Evolutionary conservation across 345 rosid species (phyloP).

Genomic region (Gossypium herbaceum): DNA sequence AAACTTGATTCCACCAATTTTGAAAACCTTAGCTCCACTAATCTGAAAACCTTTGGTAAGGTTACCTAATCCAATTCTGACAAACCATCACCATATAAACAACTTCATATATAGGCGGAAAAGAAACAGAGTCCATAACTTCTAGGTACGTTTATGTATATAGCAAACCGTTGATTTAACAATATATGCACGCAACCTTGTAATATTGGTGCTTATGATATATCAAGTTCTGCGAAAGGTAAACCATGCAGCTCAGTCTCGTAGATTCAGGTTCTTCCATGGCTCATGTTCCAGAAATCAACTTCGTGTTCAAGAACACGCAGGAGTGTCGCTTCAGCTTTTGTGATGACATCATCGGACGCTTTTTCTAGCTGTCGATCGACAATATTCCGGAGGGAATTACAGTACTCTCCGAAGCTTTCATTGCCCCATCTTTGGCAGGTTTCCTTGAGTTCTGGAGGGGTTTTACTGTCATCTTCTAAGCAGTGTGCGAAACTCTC

Average conservation of each 20-base stretch:
- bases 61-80: too few relatives aligned
- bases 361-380: constrained; percentile 56
- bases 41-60: too few relatives aligned
- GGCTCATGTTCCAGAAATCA: constrained; percentile 77
- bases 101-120: too few relatives aligned
- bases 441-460: constrained; percentile 44
- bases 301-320: constrained; percentile 62
- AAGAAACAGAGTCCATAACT: too few relatives aligned
- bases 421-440: constrained; percentile 88
- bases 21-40: too few relatives aligned
- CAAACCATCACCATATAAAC: too few relatives aligned
- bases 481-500: constrained; percentile 77
- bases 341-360: constrained; percentile 30
- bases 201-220: neutral
- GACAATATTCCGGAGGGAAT: constrained; percentile 41
- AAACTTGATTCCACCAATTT: too few relatives aligned
- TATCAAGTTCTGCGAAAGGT: neutral
- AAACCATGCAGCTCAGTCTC: neutral
- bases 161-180: too few relatives aligned
- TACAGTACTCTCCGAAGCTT: constrained; percentile 53
- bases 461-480: constrained; percentile 51
- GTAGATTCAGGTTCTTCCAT: constrained; percentile 25
- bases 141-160: too few relatives aligned
- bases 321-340: constrained; percentile 53
- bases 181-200: neutral